Conservation (phyloP, 768 basidiomycete species). For the Amanita phalloides region DNA sequence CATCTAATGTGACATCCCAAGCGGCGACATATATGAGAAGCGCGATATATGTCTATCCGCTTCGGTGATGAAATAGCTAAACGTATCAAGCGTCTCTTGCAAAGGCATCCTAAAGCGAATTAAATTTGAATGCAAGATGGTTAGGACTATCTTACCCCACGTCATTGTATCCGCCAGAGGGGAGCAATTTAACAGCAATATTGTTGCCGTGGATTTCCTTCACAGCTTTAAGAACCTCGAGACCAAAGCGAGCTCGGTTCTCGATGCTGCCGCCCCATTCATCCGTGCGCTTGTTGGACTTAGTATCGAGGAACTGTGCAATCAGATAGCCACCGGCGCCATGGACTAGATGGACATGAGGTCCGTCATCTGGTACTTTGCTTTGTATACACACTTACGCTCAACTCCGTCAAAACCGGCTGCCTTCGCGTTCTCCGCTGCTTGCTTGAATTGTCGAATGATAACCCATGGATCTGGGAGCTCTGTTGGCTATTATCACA, state of each 20-base stretch:
- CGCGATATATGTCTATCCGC: slow-evolving; percentile 26
- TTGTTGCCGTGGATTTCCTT: slow-evolving; percentile 30
- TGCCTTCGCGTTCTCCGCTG: slow-evolving; percentile 35
- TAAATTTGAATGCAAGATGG: not conserved
- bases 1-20: slow-evolving; percentile 19
- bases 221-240: slow-evolving; percentile 37
- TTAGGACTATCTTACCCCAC: slow-evolving; percentile 20
- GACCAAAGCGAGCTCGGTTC: slow-evolving; percentile 42
- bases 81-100: slow-evolving; percentile 31
- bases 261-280: slow-evolving; percentile 50
- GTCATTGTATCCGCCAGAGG: slow-evolving; percentile 34
- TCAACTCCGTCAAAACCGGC: slow-evolving; percentile 21
- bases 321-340: slow-evolving; percentile 34
- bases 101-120: slow-evolving; percentile 26
- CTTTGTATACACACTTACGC: slow-evolving; percentile 15
- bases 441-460: slow-evolving; percentile 28
- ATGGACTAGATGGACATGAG: slow-evolving; percentile 20
- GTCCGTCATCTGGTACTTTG: not conserved
- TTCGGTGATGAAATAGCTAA: slow-evolving; percentile 28
- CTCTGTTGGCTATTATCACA: slow-evolving; percentile 21
- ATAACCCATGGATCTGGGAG: slow-evolving; percentile 30
- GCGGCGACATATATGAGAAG: slow-evolving; percentile 17
- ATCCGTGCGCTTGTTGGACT: slow-evolving; percentile 41
- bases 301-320: slow-evolving; percentile 40
- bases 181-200: slow-evolving; percentile 34